Evolutionary conservation across 2,329 filamentous ascomycete genomes (phyloP).

Genomic region (Aureobasidium sp.): DNA sequence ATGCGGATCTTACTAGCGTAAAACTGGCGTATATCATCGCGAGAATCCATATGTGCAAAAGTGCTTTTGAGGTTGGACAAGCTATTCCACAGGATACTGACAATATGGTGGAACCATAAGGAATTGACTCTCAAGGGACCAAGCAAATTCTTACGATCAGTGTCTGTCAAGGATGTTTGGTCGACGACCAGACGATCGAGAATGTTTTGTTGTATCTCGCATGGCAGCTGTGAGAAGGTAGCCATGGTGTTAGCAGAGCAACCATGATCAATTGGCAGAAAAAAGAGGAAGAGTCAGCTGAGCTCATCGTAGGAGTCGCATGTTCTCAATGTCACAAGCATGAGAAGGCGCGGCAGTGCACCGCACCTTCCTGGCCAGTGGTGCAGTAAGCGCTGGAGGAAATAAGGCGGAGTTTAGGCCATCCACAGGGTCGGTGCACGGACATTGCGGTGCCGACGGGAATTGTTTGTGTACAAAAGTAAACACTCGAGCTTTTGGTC

Average conservation of each 20-base stretch:
- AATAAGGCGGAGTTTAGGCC: constrained; percentile 2
- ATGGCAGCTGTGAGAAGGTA: not conserved
- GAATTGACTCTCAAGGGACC: not conserved
- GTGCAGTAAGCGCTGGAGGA: not conserved
- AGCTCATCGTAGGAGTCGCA: not conserved
- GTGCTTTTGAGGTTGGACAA: not conserved
- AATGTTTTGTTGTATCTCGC: not conserved
- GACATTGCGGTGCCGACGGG: constrained; percentile 4
- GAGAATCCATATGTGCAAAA: not conserved
- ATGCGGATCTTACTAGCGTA: not conserved
- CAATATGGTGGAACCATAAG: not conserved
- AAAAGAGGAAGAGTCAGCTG: not conserved
- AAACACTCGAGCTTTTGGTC: not conserved
- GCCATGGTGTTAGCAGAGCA: not conserved
- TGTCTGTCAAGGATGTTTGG: not conserved
- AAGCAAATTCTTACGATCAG: not conserved
- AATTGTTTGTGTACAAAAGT: constrained; percentile 8
- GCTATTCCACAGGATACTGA: not conserved
- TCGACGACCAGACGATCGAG: not conserved
- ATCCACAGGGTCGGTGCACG: not conserved
- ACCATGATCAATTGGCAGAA: not conserved
- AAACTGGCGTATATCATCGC: not conserved
- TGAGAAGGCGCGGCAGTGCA: not conserved
- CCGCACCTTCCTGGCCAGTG: not conserved
- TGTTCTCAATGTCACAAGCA: too few relatives aligned